phyloP scores from a whole-genome alignment of 305 asterid genomes.

The Euphrasia arctica region DNA sequence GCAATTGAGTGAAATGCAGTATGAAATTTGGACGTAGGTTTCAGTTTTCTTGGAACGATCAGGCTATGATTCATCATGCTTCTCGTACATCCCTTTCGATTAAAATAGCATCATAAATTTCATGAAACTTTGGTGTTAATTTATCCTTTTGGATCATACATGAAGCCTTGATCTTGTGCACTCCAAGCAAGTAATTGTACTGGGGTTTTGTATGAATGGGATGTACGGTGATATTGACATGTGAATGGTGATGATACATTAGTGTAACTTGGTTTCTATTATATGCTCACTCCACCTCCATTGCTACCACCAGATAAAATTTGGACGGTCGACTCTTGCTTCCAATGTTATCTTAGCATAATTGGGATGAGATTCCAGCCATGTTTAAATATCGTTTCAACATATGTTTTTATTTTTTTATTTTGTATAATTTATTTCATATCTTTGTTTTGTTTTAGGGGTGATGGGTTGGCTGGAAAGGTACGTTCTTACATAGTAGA shows the following conservation, averaged over 20 bases:
- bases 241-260: not conserved
- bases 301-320: not conserved
- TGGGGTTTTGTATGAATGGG: not conserved
- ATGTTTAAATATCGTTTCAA: conserved; percentile 1
- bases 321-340: not conserved
- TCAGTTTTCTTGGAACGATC: conserved; percentile 26
- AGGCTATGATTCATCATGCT: conserved; percentile 11
- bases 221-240: not conserved
- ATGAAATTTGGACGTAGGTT: not conserved
- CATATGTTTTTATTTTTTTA: not conserved
- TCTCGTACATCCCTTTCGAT: conserved; percentile 13
- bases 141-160: conserved; percentile 4
- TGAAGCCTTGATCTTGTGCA: conserved; percentile 15
- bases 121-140: conserved; percentile 21
- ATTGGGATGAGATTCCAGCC: not conserved
- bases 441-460: not conserved
- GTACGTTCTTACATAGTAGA: conserved; percentile 11
- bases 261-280: not conserved
- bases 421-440: not conserved
- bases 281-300: not conserved
- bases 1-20: not conserved
- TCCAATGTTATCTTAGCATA: not conserved
- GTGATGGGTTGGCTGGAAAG: conserved; percentile 32
- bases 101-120: conserved; percentile 18
- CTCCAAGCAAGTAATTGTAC: conserved; percentile 24